A percentile compares a stretch with the other conserved stretches of the same genome.
Evolutionary conservation across 768 basidiomycete genomes (phyloP).

Genomic region (Pulveroboletus ravenelii): DNA sequence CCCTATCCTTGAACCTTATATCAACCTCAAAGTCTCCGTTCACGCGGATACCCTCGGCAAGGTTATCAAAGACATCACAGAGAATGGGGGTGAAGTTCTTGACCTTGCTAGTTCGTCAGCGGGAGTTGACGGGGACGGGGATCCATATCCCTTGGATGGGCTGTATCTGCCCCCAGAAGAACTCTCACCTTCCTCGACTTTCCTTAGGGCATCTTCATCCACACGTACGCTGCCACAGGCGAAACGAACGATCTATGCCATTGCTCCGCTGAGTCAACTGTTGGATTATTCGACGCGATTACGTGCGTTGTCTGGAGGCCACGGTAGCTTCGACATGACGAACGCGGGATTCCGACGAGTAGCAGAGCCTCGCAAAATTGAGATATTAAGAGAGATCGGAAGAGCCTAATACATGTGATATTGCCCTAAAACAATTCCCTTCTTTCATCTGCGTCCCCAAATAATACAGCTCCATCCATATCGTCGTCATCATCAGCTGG

Average conservation of each 20-base stretch:
- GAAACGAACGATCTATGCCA: slow-evolving; percentile 64
- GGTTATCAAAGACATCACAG: slow-evolving; percentile 79
- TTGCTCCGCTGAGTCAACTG: slow-evolving; percentile 78
- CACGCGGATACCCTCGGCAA: slow-evolving; percentile 66
- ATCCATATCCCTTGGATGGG: slow-evolving; percentile 53
- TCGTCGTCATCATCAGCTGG: slow-evolving; percentile 73
- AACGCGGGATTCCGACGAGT: slow-evolving; percentile 75
- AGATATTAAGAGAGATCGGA: slow-evolving; percentile 78
- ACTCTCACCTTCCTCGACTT: slow-evolving; percentile 65
- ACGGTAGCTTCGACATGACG: slow-evolving; percentile 75
- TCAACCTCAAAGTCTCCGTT: slow-evolving; percentile 63
- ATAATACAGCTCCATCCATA: slow-evolving; percentile 66
- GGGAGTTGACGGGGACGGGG: slow-evolving; percentile 34
- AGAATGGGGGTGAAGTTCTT: slow-evolving; percentile 73
- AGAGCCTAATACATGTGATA: slow-evolving; percentile 42
- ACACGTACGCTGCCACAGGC: slow-evolving; percentile 34
- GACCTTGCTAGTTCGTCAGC: slow-evolving; percentile 47
- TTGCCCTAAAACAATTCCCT: slow-evolving; percentile 45
- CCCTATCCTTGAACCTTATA: slow-evolving; percentile 74
- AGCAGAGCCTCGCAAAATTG: slow-evolving; percentile 52
- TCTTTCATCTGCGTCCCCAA: slow-evolving; percentile 79
- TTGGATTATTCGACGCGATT: slow-evolving; percentile 75
- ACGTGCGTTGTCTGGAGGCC: slow-evolving; percentile 77
- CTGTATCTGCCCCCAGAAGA: slow-evolving; percentile 72
- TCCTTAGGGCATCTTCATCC: slow-evolving; percentile 25